These are phyloP conservation scores for Ophidiomyces ophidiicola DNA, from an alignment of 2,329 filamentous ascomycete species.

Conservation along the genomic window DNA sequence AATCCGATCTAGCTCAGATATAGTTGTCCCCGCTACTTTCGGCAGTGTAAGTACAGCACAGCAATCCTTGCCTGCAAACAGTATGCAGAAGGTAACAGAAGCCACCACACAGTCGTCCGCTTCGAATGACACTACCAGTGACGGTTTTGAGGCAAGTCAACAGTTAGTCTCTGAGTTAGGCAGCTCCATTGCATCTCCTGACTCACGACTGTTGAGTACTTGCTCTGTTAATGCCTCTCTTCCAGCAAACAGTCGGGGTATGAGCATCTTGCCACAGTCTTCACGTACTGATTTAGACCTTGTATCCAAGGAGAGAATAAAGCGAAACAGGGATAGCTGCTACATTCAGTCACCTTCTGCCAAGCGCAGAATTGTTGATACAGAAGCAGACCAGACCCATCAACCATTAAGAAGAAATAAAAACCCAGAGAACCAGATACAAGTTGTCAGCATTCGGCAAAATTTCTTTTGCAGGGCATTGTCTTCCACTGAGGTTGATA, in stretches of 20 bases:
- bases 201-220: constrained; percentile 1
- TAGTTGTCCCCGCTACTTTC: constrained; percentile 14
- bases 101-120: background rate
- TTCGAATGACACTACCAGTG: background rate
- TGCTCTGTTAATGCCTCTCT: background rate
- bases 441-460: background rate
- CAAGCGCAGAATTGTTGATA: constrained; percentile 1
- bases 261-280: background rate
- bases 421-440: background rate
- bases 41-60: background rate
- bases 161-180: constrained; percentile 12
- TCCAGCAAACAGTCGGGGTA: background rate
- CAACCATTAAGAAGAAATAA: background rate
- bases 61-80: background rate
- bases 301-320: background rate
- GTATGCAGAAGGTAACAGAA: background rate
- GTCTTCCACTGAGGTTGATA: constrained; percentile 7
- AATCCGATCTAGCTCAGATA: constrained; percentile 6
- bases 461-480: background rate
- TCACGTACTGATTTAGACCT: background rate
- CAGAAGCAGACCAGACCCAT: background rate
- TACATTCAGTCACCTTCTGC: background rate
- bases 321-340: constrained; percentile 1
- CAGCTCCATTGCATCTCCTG: background rate
- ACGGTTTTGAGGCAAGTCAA: constrained; percentile 1